Base-by-base conservation (phyloP, 345 rosid genomes). In the Arabidopsis arenosa region DNA sequence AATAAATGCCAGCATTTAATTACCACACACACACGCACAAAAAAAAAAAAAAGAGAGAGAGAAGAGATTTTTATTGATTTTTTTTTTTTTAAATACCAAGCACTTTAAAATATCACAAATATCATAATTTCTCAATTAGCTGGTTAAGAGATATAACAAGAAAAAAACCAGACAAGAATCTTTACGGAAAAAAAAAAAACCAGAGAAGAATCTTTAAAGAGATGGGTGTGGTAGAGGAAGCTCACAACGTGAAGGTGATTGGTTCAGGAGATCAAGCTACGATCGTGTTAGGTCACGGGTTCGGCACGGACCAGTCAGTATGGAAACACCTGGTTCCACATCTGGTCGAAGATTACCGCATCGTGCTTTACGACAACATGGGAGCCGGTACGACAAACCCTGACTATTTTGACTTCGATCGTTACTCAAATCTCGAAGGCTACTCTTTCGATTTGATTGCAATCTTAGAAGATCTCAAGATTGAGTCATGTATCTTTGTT, bases 301-400 rank as follows among this genome's bases (percentile, higher is more conserved):
- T 90, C 66, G 98, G 98, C 53, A 88, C 97, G 11, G 96, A 94
- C 73, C 98, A 94, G 72, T 94, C 98, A 0, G 89, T 85, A 2
- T 94, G 98, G 98, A 92, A 88, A 75, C 96, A 94, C 80, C 81
- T 94, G 11, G 85, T 94, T 2, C 97, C 98, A 9, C 96, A 92
- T 82, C 86, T 94, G 2, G 58, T 90, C 5, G 93, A 84, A 4
- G 89, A 84, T 47, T 79, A 83, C 78, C 86, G 87, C 6, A 87
- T 94, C 18, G 83, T 94, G 21, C 54, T 92, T 28, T 94, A 84
- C 70, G 98, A 94, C 54, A 92, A 90, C 77, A 94, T 92, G 88
- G 96, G 97, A 52, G 93, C 97, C 11, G 97, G 97, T 30, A 89
- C 98, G 18, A 92, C 97, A 3, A 92, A 94, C 48, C 97, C 98